These are phyloP conservation scores for Paecilomyces formosus DNA, from an alignment of 2,329 filamentous ascomycete species.

Conservation along the genomic window DNA sequence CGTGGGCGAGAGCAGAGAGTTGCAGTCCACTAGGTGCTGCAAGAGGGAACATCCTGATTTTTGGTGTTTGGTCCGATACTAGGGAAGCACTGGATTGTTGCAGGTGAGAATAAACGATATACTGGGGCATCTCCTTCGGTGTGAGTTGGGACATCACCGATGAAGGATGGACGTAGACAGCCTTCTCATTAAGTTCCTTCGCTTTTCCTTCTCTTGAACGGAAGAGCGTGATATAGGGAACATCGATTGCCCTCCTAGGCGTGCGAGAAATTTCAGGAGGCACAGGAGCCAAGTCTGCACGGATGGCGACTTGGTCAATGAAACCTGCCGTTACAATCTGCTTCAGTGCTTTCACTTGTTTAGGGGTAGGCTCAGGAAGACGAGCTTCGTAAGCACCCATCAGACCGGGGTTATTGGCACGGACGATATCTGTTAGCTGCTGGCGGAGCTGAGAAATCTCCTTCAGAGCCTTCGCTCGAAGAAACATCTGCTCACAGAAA, in stretches of 20 bases:
- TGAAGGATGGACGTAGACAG: conserved; percentile 81
- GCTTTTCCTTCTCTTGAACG: conserved; percentile 48
- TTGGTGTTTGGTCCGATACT: conserved; percentile 52
- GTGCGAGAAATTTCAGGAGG: conserved; percentile 61
- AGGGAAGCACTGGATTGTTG: conserved; percentile 57
- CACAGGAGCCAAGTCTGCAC: conserved; percentile 73
- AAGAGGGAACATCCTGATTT: conserved; percentile 81
- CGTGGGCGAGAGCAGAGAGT: conserved; percentile 70
- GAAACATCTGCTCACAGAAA: conserved; percentile 78
- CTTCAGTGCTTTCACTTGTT: conserved; percentile 71
- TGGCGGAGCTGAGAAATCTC: conserved; percentile 76
- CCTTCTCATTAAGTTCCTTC: conserved; percentile 48
- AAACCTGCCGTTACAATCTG: conserved; percentile 90
- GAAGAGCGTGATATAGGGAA: conserved; percentile 82
- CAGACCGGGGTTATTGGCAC: conserved; percentile 57
- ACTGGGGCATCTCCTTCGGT: conserved; percentile 70
- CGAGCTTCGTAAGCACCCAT: conserved; percentile 34
- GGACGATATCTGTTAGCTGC: conserved; percentile 76
- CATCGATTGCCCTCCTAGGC: conserved; percentile 79
- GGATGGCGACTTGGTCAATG: conserved; percentile 88
- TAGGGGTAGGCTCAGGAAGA: conserved; percentile 55
- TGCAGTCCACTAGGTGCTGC: conserved; percentile 70
- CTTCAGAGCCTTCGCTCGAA: conserved; percentile 77
- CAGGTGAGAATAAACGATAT: conserved; percentile 79
- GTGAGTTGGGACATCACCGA: conserved; percentile 68